Percentiles rank a stretch among this genome's conserved stretches.
These are phyloP conservation scores for Pharus latifolius DNA, from an alignment of 176 grass and related monocot species.

Conservation along the genomic window DNA sequence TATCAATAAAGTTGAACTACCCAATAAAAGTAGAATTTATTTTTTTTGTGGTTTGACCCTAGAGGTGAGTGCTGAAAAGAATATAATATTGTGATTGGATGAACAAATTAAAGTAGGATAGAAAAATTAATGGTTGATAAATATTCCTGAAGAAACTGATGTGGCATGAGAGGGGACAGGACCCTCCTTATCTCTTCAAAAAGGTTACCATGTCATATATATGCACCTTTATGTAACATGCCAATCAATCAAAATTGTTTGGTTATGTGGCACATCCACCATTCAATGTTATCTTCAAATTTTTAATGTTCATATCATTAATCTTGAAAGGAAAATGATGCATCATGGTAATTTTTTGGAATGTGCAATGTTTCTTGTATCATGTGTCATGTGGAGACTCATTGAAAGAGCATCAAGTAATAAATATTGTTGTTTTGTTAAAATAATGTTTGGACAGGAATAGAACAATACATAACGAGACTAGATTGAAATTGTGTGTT, in stretches of 20 bases:
- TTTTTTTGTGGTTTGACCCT: conserved; percentile 10
- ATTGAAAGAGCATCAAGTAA: no score
- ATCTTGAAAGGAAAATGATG: no score
- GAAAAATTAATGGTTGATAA: no score
- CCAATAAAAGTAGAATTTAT: neutral
- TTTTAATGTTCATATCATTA: no score
- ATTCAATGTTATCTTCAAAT: conserved; percentile 13
- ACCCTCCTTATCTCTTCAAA: neutral
- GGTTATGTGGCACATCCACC: neutral
- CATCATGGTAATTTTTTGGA: no score
- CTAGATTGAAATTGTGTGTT: no score
- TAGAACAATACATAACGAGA: no score
- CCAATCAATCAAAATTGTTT: neutral
- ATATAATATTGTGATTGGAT: neutral
- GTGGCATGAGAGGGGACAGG: neutral
- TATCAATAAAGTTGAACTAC: neutral
- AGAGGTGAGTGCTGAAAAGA: neutral
- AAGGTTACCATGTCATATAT: neutral
- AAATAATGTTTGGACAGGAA: no score
- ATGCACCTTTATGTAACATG: neutral
- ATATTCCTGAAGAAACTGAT: neutral
- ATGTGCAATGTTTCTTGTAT: no score
- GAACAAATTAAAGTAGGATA: neutral
- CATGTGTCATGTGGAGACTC: no score
- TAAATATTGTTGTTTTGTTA: no score